Conservation (phyloP, 768 basidiomycete species). For the Amanita subjunquillea region DNA sequence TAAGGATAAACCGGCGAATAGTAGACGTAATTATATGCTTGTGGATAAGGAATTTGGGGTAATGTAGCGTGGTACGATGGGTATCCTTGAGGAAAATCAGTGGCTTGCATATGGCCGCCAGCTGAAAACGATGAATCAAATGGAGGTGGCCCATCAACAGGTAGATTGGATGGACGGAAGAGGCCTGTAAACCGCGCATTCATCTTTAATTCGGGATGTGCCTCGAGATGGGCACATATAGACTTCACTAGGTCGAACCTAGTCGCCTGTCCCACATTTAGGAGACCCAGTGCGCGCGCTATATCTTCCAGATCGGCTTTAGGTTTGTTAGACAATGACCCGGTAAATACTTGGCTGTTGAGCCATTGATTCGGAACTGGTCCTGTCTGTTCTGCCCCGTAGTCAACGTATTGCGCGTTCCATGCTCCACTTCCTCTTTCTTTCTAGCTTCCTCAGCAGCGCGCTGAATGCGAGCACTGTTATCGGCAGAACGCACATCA, state of each 20-base stretch:
- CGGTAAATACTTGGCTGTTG: background rate
- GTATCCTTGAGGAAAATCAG: no score
- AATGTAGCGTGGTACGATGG: no score
- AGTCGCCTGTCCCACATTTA: background rate
- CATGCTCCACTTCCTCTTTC: background rate
- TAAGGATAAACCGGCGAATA: no score
- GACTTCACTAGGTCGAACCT: background rate
- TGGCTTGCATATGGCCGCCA: no score
- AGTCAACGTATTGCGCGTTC: background rate
- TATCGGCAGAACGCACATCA: no score
- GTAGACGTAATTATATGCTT: no score
- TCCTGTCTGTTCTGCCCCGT: background rate
- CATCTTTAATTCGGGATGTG: background rate
- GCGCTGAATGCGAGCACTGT: background rate
- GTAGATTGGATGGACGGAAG: background rate
- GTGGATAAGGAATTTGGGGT: no score
- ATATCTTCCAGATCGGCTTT: background rate
- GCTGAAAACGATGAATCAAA: no score
- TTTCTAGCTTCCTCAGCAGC: background rate
- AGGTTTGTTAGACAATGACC: background rate
- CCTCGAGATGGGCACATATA: background rate
- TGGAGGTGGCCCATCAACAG: background rate
- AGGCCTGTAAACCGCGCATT: background rate
- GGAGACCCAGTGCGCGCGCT: background rate
- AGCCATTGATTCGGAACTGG: background rate